phyloP scores from a whole-genome alignment of 2,329 filamentous ascomycete species.

The Penicillium digitatum region DNA sequence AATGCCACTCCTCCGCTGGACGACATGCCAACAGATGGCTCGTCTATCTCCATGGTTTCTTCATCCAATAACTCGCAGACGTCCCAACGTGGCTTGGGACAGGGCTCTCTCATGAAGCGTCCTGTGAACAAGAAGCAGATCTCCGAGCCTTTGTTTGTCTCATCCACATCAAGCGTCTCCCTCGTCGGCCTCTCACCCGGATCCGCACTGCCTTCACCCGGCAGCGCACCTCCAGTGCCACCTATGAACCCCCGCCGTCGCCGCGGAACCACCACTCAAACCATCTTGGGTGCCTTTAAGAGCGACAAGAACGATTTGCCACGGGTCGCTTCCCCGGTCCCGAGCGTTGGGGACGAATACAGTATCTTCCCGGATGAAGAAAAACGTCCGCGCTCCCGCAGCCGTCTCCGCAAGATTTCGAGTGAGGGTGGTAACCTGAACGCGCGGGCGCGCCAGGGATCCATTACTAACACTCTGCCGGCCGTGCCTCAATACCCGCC shows the following conservation, averaged over 20 bases:
- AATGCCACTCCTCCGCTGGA: slow-evolving; percentile 54
- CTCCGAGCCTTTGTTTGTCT: slow-evolving; percentile 55
- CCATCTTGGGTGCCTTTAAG: slow-evolving; percentile 39
- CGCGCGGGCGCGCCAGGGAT: slow-evolving; percentile 43
- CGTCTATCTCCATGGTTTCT: slow-evolving; percentile 31
- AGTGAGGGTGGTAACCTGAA: slow-evolving; percentile 47
- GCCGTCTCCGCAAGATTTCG: slow-evolving; percentile 29
- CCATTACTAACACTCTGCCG: slow-evolving; percentile 29
- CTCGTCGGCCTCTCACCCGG: slow-evolving; percentile 56
- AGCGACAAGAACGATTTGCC: slow-evolving; percentile 33
- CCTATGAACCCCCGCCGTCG: slow-evolving; percentile 59
- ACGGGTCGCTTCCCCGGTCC: slow-evolving; percentile 21
- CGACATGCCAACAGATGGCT: slow-evolving; percentile 43
- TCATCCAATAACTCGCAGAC: slow-evolving; percentile 20
- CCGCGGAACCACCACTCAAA: slow-evolving; percentile 46
- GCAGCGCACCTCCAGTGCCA: slow-evolving; percentile 51
- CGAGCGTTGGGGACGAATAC: slow-evolving; percentile 17
- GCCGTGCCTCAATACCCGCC: slow-evolving; percentile 34
- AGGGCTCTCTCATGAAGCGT: slow-evolving; percentile 49
- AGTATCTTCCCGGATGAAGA: slow-evolving; percentile 33
- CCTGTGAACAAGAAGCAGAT: slow-evolving; percentile 59
- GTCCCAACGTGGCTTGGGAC: slow-evolving; percentile 31
- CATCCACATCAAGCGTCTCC: slow-evolving; percentile 56
- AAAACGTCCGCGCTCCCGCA: slow-evolving; percentile 36
- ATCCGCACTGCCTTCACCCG: slow-evolving; percentile 52